Evolutionary conservation across 2,329 filamentous ascomycete species (phyloP), one percentile per base, ranked within the genome.

Genomic region (Trichoderma sp.): DNA sequence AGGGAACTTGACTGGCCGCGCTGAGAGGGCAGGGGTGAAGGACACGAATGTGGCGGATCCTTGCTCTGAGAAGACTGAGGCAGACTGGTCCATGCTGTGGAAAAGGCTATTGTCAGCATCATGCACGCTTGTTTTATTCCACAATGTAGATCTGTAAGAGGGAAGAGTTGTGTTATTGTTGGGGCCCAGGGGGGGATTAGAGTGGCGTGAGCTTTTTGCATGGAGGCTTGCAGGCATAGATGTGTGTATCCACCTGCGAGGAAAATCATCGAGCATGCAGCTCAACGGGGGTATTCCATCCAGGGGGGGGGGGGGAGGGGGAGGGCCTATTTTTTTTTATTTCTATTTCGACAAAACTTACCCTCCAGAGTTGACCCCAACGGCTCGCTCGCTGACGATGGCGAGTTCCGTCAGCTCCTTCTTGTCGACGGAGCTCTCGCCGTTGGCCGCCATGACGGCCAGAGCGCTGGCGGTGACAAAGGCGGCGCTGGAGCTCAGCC

Each of bases 311-410:
- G 27, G 27, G 27, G 27, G 27, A 4, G 27, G 27, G 27, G 27
- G 27, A 4, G 27, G 27, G 27, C 27, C 4, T 27, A 2, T 27
- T 27, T 6, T 7, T 2, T 7, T n/a, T 31, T n/a, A 10, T n/a
- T 31, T 16, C 29, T 19, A 19, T 19, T 37, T 59, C 21, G 40
- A 60, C 59, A 37, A 37, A 56, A 60, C 74, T 83, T 82, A 93
- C 91, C 92, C 96, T 79, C 96, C 96, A 5, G 94, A 96, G 82
- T 98, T 98, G 74, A 99, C 96, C 63, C 96, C 96, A 4, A 98
- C 96, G 19, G 92, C 91, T 68, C 96, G 89, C 83, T 99, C 96
- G 57, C 94, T 97, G 47, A 97, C 93, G 73, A 99, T 95, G 27
- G 96, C 94, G 63, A 98, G 86, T 81, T 98, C 94, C 1, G 95